Evolutionary conservation across 2,329 filamentous ascomycete genomes (phyloP).

Genomic region (Trichoderma cornu-damae): DNA sequence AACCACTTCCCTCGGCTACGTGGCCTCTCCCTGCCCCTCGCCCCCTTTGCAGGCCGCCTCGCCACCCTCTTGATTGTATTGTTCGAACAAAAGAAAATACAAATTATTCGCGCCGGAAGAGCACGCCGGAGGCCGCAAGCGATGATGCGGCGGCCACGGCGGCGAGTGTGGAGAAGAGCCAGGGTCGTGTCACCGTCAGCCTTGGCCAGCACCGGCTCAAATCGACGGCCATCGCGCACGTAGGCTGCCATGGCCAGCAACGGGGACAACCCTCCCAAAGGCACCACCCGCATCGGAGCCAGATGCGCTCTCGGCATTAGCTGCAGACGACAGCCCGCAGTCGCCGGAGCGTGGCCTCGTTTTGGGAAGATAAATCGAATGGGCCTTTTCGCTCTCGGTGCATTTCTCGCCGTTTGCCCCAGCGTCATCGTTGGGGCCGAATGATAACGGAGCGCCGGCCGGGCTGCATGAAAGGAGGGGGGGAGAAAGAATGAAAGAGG

Average conservation of each 20-base stretch:
- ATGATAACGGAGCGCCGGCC: neutral
- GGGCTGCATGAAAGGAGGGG: neutral
- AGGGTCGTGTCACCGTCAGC: constrained; percentile 12
- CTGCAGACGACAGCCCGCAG: neutral
- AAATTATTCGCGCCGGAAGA: constrained; percentile 3
- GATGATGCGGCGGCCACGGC: constrained; percentile 11
- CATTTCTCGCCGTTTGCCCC: constrained; percentile 1
- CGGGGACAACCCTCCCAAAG: too few species aligned
- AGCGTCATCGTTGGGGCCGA: neutral
- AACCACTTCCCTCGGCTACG: neutral
- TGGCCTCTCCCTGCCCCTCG: too few species aligned
- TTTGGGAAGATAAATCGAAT: too few species aligned
- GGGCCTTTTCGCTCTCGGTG: too few species aligned
- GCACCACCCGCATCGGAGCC: neutral
- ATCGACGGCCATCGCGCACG: constrained; percentile 9
- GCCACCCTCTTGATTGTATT: neutral
- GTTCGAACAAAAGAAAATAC: too few species aligned
- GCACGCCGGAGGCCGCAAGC: neutral
- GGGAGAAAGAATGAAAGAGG: too few species aligned
- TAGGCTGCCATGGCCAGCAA: neutral
- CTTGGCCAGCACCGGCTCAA: constrained; percentile 12
- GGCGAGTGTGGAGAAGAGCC: constrained; percentile 15
- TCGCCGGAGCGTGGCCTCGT: constrained; percentile 1
- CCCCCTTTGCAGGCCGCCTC: neutral
- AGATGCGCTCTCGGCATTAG: constrained; percentile 6